Base-by-base conservation (phyloP, 2,329 filamentous ascomycete species). In the Talaromyces sp. region DNA sequence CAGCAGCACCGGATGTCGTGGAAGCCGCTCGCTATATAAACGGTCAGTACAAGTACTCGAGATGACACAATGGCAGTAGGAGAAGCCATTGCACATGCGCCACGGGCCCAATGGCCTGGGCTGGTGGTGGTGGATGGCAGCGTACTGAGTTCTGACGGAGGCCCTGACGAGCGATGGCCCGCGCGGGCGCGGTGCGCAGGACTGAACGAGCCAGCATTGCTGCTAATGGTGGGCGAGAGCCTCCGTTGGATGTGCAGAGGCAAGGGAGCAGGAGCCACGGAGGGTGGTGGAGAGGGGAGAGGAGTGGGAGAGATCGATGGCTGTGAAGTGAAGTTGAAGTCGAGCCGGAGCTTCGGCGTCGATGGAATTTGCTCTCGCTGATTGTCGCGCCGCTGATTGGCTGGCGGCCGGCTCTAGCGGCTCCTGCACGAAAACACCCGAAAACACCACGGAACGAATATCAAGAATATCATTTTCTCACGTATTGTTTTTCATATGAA, bases 181-280 rank as follows among this genome's bases (percentile, higher is more conserved):
- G 84, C 75, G 89, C 85, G 86, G 92, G 92, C 86, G 89, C 85
- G 78, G 90, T 87, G 84, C 91, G 91, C 85, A 96, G 82, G 82
- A 87, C 87, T 81, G 92, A 91, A 85, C 92, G 90, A 82, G 91
- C 89, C 86, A 97, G 88, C 93, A 98, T 63, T 53, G 59, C 58
- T 97, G 77, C 79, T 89, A 84, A 69, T 57, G 66, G 70, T 72
- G 68, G 68, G 64, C 67, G 69, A 61, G 54, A 71, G 72, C 74
- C 73, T 74, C 72, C 72, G 68, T 71, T 68, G 67, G 64, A 38
- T 55, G 63, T 63, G 62, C 64, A 60, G 67, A 67, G 60, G 68
- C 67, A 66, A 65, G 68, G n/a, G 66, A 64, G 68, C 66, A 66
- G 68, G 68, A 70, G 68, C 69, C 68, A 67, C 64, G 68, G 67